Base-by-base conservation (phyloP, 2,329 filamentous ascomycete genomes). In the Cladorrhinum sp. region DNA sequence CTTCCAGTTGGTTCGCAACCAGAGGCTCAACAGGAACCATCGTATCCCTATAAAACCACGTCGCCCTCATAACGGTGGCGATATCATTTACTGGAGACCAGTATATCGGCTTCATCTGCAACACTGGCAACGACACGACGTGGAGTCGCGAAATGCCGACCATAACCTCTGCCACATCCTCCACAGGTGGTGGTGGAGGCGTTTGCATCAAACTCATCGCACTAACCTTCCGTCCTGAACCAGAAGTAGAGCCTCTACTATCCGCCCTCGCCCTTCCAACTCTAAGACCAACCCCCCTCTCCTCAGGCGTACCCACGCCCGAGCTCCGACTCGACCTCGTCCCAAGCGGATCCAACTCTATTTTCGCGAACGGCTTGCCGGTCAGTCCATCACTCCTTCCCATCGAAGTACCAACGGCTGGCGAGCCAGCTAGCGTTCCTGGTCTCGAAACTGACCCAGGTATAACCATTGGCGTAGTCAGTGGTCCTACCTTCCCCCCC, bases 61-160 rank as follows among this genome's bases (percentile, higher is more conserved):
- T 98, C 0, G 90, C 92, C 65, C 95, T 83, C 60, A 89, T 82
- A 1, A 98, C 92, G 36, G 87, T 81, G 6, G 91, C 89, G 29
- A 96, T 84, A 70, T 98, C 95, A 68, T 96, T 92, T 29, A 98
- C 83, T 7, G 95, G 93, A 18, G 89, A 93, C 95, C 95, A 99
- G 72, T 99, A 99, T 62, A 98, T 97, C 0, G 95, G 95, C 73
- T 93, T 91, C 92, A 99, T 96, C 69, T 91, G 82, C 32, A 96
- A 77, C 57, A 84, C 84, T 22, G 93, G 92, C 67, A 98, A 80
- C 60, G 90, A 87, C 1, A 98, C 93, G 69, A 93, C 84, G 72
- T 99, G 93, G 60, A 99, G 79, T 65, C 92, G 85, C n/a, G 93
- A 96, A 5, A 95, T 81, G 0, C 95, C 95, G 1, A 98, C 93